Evolutionary conservation across 495 filamentous ascomycete species (phyloP).

Genomic region (Penicillium lividum): DNA sequence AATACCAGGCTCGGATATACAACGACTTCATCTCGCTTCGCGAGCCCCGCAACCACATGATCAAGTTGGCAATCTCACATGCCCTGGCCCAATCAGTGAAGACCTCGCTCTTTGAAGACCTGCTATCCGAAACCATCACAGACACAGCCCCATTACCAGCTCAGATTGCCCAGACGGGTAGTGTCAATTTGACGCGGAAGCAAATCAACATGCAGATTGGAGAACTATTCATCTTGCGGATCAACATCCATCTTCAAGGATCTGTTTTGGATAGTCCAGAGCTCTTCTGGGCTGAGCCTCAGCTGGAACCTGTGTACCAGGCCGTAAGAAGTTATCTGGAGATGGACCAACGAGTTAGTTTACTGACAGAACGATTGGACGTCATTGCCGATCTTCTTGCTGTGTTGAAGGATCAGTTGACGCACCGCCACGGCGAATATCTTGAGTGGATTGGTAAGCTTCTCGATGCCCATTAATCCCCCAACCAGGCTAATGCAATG

Average conservation of each 20-base stretch:
- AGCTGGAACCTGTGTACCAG: constrained; percentile 92
- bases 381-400: constrained; percentile 94
- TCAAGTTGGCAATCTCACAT: constrained; percentile 94
- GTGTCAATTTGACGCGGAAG: constrained; percentile 75
- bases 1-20: constrained; percentile 97
- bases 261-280: constrained; percentile 96
- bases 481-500: not conserved
- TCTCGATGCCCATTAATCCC: not conserved
- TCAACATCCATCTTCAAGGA: constrained; percentile 97
- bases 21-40: constrained; percentile 96
- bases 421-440: constrained; percentile 93
- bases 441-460: constrained; percentile 90
- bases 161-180: constrained; percentile 87
- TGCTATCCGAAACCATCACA: constrained; percentile 90
- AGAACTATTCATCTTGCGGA: constrained; percentile 93
- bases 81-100: constrained; percentile 90
- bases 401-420: constrained; percentile 94
- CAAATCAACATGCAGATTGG: constrained; percentile 99
- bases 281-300: constrained; percentile 97
- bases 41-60: constrained; percentile 95
- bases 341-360: constrained; percentile 92
- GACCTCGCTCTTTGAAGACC: constrained; percentile 96
- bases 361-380: constrained; percentile 85
- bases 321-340: constrained; percentile 94
- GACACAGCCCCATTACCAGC: constrained; percentile 86